Conservation (phyloP, 257 asterid genomes). For the Solanum piurae region DNA sequence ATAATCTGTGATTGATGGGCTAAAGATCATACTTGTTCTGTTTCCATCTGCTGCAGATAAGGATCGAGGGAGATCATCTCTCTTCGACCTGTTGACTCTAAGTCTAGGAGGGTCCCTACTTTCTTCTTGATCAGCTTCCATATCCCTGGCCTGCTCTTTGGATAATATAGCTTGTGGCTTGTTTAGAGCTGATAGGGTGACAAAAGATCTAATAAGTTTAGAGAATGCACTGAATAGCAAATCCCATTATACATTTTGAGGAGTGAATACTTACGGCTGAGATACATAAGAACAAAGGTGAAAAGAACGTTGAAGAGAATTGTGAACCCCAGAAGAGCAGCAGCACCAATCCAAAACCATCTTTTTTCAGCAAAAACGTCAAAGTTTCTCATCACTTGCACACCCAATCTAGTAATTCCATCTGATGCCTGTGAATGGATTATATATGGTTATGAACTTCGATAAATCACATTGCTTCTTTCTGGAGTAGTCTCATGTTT, state of each 20-base stretch:
- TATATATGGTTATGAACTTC: neutral
- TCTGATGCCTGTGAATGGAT: slow-evolving; percentile 25
- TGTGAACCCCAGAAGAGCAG: slow-evolving; percentile 37
- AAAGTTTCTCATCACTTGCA: slow-evolving; percentile 27
- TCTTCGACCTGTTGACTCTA: slow-evolving; percentile 32
- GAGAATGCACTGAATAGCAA: neutral
- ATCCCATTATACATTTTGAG: neutral
- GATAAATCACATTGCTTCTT: neutral
- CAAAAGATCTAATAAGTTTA: neutral
- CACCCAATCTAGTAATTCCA: slow-evolving; percentile 25
- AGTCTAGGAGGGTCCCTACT: slow-evolving; percentile 35
- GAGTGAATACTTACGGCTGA: slow-evolving; percentile 34
- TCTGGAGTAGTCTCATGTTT: neutral
- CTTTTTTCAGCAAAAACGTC: slow-evolving; percentile 28
- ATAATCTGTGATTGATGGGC: neutral
- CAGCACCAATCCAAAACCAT: slow-evolving; percentile 66
- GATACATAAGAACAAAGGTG: slow-evolving; percentile 45
- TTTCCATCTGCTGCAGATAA: slow-evolving; percentile 42
- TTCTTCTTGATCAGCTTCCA: slow-evolving; percentile 39
- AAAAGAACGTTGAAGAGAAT: slow-evolving; percentile 41
- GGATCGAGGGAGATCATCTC: slow-evolving; percentile 29
- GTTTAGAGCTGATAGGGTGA: slow-evolving; percentile 45
- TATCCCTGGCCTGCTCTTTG: slow-evolving; percentile 66
- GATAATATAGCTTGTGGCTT: slow-evolving; percentile 84
- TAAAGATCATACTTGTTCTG: slow-evolving; percentile 35